Percentiles rank a stretch among this genome's conserved stretches.
Conservation (phyloP, 2,329 filamentous ascomycete genomes). For the Penicillium decumbens region DNA sequence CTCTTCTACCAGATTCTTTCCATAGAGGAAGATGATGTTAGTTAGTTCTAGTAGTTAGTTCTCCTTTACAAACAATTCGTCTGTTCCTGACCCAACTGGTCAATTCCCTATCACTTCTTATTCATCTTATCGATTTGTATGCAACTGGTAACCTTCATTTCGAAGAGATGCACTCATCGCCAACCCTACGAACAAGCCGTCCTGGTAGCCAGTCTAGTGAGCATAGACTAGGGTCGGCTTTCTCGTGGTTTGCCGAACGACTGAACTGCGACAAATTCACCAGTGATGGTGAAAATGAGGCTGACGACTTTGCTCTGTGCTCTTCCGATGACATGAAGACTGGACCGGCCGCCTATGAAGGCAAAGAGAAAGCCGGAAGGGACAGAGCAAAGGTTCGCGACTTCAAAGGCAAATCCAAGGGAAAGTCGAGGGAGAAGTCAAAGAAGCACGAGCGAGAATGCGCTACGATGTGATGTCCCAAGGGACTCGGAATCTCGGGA, state of each 20-base stretch:
- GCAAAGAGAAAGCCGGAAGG: slow-evolving; percentile 23
- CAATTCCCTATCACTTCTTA: no score
- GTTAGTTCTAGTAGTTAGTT: no score
- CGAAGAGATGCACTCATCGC: no score
- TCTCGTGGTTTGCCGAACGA: slow-evolving; percentile 34
- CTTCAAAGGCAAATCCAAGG: slow-evolving; percentile 29
- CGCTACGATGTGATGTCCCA: slow-evolving; percentile 12
- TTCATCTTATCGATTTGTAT: no score
- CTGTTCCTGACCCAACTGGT: no score
- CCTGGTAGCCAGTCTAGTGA: slow-evolving; percentile 35
- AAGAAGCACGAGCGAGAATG: slow-evolving; percentile 43
- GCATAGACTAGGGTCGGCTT: slow-evolving; percentile 33
- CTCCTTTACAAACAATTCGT: no score
- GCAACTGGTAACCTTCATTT: no score
- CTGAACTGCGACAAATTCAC: slow-evolving; percentile 30
- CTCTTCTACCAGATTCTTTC: slow-evolving; percentile 94
- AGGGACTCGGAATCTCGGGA: slow-evolving; percentile 4
- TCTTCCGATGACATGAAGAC: slow-evolving; percentile 13
- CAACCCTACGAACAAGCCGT: slow-evolving; percentile 9
- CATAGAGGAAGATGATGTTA: slow-evolving; percentile 60
- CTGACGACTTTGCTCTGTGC: slow-evolving; percentile 21
- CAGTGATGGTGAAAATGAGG: slow-evolving; percentile 28
- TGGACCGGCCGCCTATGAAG: slow-evolving; percentile 14
- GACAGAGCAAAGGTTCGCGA: slow-evolving; percentile 21
- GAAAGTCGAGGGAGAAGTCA: slow-evolving; percentile 35